Base-by-base conservation (phyloP, 306 rosid species). In the Trifolium repens region DNA sequence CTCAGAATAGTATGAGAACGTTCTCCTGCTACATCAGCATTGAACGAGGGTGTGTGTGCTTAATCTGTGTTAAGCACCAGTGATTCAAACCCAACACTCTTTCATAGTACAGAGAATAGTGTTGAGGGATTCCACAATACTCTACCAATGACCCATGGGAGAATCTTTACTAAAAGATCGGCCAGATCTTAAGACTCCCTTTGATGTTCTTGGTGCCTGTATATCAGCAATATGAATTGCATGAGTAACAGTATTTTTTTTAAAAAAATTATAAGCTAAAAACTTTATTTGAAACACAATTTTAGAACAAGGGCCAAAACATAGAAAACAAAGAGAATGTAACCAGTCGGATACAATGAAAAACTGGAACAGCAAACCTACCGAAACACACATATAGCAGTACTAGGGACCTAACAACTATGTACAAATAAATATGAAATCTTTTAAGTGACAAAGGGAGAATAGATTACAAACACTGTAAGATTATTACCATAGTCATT, bases 131-230 rank as follows among this genome's bases (percentile, higher is more conserved):
- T 96, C 99, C 82, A 96, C 90, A 73, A 96, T 92, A 88, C 87
- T 92, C 86, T 85, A 98, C 99, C 99, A 96, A 82, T 96, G 91
- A 90, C 87, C 91, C 57, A 91, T 71, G 8, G 96, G 88, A 82
- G 99, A 89, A 78, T 92, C 99, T 85, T 89, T 96, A 75, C 99
- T 89, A 64, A 96, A 90, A 30, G 99, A 96, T 75, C 92, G 88
- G 58, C 99, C 98, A 59, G 99, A 87, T 68, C 98, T 85, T 59
- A 96, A 81, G 43, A 88, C 92, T 67, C 96, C 98, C 88, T 96
- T 96, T 2, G 97, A 86, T 24, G 89, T 65, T 88, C 99, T 90
- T 15, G 99, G 99, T 40, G 92, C 99, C 99, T 96, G 62, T 79
- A 74, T 58, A 71, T 79, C 80, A 82, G 60, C 81, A 79, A 74